Base-by-base conservation (phyloP, 2,329 filamentous ascomycete genomes). In the Pseudohalonectria lignicola region DNA sequence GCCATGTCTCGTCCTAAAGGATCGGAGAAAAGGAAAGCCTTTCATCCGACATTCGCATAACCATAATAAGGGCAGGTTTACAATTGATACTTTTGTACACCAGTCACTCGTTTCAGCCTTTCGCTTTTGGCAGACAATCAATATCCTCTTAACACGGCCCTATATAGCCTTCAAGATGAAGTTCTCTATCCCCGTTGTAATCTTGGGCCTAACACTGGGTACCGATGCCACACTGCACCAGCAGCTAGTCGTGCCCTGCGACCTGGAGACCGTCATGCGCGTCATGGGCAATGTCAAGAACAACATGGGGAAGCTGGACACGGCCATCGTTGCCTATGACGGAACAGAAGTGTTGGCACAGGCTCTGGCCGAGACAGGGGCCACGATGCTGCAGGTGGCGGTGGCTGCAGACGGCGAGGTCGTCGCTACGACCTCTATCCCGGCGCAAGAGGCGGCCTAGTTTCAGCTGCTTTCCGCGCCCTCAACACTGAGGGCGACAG, bases 201-300 rank as follows among this genome's bases (percentile, higher is more conserved):
- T 21, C 31, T 5, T 34, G 4, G 18, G 4, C 19, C 30, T 31
- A 15, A 19, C 19, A 16, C 9, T 34, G 2, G 31, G 17, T 18
- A 19, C 16, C 17, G 31, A 16, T 12, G 23, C 23, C 31, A n/a
- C n/a, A n/a, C n/a, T n/a, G n/a, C n/a, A n/a, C n/a, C n/a, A n/a
- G n/a, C n/a, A n/a, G n/a, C n/a, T n/a, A n/a, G 31, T 34, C 17
- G 16, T 20, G 35, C 21, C 26, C 17, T 26, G 35, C 13, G 25
- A 28, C 16, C 35, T 37, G 23, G 35, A 37, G 23, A 29, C 26
- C 17, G 21, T 21, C 16, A 9, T 37, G 26, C 35, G 35, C 26
- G 35, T 37, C 35, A 37, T 37, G 35, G 31, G 13, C 35, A 31
- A 31, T 18, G 35, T 37, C 12, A 17, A 20, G 15, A 25, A 37